phyloP scores from a whole-genome alignment of 176 grass and related monocot species.

The Olyra latifolia region DNA sequence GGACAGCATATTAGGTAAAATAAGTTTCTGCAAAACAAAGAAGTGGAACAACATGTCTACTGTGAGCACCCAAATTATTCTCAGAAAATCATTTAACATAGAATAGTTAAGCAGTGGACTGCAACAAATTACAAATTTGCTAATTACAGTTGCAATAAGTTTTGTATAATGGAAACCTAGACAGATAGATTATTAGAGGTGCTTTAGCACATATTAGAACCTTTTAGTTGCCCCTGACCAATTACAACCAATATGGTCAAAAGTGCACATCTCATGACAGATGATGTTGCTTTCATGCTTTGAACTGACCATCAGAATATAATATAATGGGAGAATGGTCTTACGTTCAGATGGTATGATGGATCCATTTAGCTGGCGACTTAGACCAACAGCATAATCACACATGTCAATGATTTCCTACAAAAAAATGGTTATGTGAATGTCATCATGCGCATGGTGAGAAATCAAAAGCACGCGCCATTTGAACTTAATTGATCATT shows the following conservation, averaged over 20 bases:
- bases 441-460: constrained; percentile 5
- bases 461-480: neutral
- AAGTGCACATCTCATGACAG: constrained; percentile 4
- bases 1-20: constrained; percentile 6
- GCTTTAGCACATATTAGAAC: neutral
- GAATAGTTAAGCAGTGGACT: neutral
- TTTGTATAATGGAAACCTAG: neutral
- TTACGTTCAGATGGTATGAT: constrained; percentile 98
- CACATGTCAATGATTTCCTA: constrained; percentile 99
- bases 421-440: constrained; percentile 8
- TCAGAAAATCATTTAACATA: neutral
- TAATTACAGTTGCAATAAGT: neutral
- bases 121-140: neutral
- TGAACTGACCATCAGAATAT: neutral
- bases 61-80: constrained; percentile 3
- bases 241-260: neutral
- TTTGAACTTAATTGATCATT: constrained; percentile 7
- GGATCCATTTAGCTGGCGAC: constrained; percentile 94
- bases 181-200: constrained; percentile 5
- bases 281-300: neutral
- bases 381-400: constrained; percentile 98
- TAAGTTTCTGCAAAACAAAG: constrained; percentile 12
- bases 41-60: neutral
- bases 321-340: constrained; percentile 17
- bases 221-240: neutral